Conservation (phyloP, 208 protist genomes). For the Phytomonas sp. region DNA sequence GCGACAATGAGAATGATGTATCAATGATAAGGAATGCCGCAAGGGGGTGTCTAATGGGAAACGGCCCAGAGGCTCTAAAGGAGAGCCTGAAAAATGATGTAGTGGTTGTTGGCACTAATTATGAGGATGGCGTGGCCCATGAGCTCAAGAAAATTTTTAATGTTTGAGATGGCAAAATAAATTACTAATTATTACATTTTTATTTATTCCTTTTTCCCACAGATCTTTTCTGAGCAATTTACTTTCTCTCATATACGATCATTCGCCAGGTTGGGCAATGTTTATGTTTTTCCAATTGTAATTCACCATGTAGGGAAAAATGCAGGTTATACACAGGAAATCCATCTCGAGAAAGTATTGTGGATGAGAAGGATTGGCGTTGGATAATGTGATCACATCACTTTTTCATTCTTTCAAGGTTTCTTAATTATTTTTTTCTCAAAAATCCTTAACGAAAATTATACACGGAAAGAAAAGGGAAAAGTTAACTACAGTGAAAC, state of each 20-base stretch:
- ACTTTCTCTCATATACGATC: background rate
- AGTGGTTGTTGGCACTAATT: background rate
- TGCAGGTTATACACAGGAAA: background rate
- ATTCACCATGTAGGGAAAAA: background rate
- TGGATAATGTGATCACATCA: background rate
- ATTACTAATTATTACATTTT: background rate
- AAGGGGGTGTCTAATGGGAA: background rate
- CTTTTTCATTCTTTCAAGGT: background rate
- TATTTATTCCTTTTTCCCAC: background rate
- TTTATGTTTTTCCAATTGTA: background rate
- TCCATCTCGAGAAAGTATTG: background rate
- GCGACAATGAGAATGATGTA: background rate
- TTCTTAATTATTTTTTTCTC: background rate
- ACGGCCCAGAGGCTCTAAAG: background rate
- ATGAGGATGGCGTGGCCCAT: background rate
- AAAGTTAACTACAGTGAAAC: background rate
- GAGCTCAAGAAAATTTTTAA: background rate
- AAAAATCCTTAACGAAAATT: background rate
- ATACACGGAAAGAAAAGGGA: background rate
- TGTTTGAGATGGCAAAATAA: background rate
- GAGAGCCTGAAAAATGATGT: background rate
- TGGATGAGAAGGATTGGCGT: background rate
- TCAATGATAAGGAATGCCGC: background rate
- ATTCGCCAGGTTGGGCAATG: background rate
- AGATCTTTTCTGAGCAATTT: background rate